Evolutionary conservation across 148 eudicot species (phyloP).

Genomic region (Selenicereus undatus): DNA sequence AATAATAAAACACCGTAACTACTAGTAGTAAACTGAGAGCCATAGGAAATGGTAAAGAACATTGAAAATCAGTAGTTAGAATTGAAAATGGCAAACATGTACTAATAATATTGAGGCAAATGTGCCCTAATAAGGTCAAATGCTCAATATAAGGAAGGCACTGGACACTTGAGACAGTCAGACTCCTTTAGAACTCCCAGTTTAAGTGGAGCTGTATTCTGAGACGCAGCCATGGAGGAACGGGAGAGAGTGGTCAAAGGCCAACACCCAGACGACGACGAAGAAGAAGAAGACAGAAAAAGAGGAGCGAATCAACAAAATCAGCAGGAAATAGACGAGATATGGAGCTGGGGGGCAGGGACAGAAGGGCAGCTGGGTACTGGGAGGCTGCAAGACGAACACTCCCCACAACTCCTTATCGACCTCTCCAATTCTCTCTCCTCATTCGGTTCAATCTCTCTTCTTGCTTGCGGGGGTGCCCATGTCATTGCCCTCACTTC

Average conservation of each 20-base stretch:
- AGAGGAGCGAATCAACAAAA: constrained; percentile 14
- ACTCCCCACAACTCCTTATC: constrained; percentile 44
- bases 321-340: neutral
- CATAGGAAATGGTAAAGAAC: too few species aligned
- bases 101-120: too few species aligned
- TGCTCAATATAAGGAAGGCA: too few species aligned
- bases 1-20: too few species aligned
- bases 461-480: constrained; percentile 88
- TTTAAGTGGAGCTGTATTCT: neutral
- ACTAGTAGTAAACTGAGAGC: too few species aligned
- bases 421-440: constrained; percentile 31
- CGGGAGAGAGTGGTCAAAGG: constrained; percentile 13
- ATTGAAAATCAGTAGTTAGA: too few species aligned
- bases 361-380: constrained; percentile 90
- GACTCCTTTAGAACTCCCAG: too few species aligned
- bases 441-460: constrained; percentile 35
- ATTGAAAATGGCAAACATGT: too few species aligned
- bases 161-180: too few species aligned
- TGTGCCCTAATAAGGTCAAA: too few species aligned
- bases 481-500: constrained; percentile 76
- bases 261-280: constrained; percentile 19
- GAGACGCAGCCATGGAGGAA: constrained; percentile 27
- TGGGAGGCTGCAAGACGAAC: constrained; percentile 52
- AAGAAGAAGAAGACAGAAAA: constrained; percentile 17
- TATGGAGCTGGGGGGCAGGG: constrained; percentile 99